Conservation (phyloP, 1,284 basidiomycete species). For the Calocybe gambosa region DNA sequence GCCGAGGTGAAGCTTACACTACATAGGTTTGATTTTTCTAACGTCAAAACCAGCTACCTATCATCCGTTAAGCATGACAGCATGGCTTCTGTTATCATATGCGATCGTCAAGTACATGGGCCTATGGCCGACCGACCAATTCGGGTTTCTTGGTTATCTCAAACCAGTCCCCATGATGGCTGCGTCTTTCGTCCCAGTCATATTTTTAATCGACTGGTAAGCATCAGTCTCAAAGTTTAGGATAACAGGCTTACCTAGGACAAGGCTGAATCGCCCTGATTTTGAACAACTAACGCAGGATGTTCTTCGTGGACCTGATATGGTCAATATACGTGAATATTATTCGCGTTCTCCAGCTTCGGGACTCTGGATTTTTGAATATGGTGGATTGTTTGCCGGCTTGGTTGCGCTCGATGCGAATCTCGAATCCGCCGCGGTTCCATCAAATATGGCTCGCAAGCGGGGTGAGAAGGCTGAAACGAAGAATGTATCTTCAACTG, state of each 20-base stretch:
- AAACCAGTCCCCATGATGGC: conserved; percentile 62
- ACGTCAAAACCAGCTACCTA: conserved; percentile 43
- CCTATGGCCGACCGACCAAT: conserved; percentile 54
- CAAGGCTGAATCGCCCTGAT: conserved; percentile 63
- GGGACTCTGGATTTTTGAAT: conserved; percentile 66
- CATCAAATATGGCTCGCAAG: conserved; percentile 5
- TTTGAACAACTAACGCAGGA: conserved; percentile 55
- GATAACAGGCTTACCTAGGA: conserved; percentile 1
- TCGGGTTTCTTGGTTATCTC: conserved; percentile 46
- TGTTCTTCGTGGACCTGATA: conserved; percentile 52
- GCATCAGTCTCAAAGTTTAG: conserved; percentile 14
- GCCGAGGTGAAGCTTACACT: conserved; percentile 35
- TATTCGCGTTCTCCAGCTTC: conserved; percentile 58
- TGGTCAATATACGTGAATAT: conserved; percentile 46
- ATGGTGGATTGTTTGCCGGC: conserved; percentile 54
- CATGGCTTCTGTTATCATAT: conserved; percentile 57
- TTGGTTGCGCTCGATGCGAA: conserved; percentile 66
- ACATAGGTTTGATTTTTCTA: background rate
- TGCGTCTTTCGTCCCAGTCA: conserved; percentile 53
- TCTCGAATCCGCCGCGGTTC: conserved; percentile 19
- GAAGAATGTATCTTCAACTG: conserved; percentile 37
- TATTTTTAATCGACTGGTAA: conserved; percentile 70
- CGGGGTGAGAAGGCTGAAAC: conserved; percentile 19
- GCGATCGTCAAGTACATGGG: conserved; percentile 51
- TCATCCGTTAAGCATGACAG: conserved; percentile 50